Conservation (phyloP, 495 filamentous ascomycete species). For the Lepidopterella palustris region DNA sequence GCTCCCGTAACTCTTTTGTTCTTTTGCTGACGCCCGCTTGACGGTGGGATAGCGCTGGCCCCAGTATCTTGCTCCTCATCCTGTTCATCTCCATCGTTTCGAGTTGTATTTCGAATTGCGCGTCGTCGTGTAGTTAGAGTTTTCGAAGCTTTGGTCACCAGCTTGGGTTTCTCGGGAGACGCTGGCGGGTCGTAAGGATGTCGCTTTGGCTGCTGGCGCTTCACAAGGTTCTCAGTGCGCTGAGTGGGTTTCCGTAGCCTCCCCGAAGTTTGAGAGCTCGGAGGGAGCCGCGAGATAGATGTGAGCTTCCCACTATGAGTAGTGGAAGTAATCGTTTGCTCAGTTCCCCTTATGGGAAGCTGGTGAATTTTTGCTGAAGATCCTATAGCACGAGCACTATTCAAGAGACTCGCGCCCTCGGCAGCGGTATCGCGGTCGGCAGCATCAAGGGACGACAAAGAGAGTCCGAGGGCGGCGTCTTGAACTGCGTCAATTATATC, state of each 20-base stretch:
- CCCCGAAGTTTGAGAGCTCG: not conserved
- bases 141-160: not conserved
- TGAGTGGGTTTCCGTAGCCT: constrained; percentile 20
- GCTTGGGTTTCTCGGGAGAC: constrained; percentile 13
- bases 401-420: not conserved
- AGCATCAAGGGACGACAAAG: not conserved
- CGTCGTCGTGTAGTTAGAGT: not conserved
- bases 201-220: not conserved
- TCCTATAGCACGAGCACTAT: not conserved
- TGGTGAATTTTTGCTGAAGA: not conserved
- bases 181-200: constrained; percentile 8
- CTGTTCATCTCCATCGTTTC: not conserved
- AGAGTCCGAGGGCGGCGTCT: not conserved
- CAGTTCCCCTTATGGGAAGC: not conserved
- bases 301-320: not conserved
- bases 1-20: not conserved
- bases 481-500: not conserved
- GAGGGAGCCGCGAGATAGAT: not conserved
- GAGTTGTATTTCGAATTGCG: not conserved
- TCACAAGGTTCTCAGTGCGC: constrained; percentile 4
- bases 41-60: not conserved
- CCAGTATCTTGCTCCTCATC: not conserved
- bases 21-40: not conserved
- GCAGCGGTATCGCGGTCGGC: not conserved
- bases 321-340: not conserved